phyloP scores from a whole-genome alignment of 2,329 filamentous ascomycete genomes.

The Zymoseptoria brevis region DNA sequence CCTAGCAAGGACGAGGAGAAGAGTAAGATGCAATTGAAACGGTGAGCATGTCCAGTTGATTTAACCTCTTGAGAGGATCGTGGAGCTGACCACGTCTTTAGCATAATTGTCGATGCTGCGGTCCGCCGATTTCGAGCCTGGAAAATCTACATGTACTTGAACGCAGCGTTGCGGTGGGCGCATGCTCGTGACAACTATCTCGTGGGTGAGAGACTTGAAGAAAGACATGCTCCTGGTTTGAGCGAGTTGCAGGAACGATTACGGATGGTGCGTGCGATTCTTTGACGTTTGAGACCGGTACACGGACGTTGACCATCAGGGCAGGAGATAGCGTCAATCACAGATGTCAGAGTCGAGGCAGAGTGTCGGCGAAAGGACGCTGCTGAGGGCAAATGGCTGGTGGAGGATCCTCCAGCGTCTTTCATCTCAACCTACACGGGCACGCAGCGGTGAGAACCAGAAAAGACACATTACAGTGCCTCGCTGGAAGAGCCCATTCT shows the following conservation, averaged over 20 bases:
- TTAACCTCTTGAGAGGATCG: background rate
- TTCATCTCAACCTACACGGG: conserved; percentile 7
- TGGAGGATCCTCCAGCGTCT: conserved; percentile 51
- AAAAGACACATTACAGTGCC: background rate
- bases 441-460: background rate
- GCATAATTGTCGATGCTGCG: conserved; percentile 53
- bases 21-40: conserved; percentile 49
- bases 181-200: conserved; percentile 46
- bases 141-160: conserved; percentile 51
- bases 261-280: conserved; percentile 28
- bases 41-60: conserved; percentile 32
- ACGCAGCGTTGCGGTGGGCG: conserved; percentile 52
- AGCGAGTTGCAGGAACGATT: conserved; percentile 43
- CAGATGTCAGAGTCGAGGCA: conserved; percentile 49
- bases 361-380: conserved; percentile 49
- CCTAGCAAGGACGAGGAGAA: conserved; percentile 41
- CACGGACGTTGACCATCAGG: conserved; percentile 2
- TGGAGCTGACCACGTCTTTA: conserved; percentile 24
- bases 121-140: conserved; percentile 55
- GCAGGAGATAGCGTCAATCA: conserved; percentile 51
- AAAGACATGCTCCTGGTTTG: conserved; percentile 41
- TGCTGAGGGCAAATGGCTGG: conserved; percentile 53
- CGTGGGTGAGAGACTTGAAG: conserved; percentile 42
- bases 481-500: background rate
- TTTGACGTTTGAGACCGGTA: background rate